These are phyloP conservation scores for Mastigamoeba balamuthi DNA, from an alignment of 78 protist species.

Conservation along the genomic window DNA sequence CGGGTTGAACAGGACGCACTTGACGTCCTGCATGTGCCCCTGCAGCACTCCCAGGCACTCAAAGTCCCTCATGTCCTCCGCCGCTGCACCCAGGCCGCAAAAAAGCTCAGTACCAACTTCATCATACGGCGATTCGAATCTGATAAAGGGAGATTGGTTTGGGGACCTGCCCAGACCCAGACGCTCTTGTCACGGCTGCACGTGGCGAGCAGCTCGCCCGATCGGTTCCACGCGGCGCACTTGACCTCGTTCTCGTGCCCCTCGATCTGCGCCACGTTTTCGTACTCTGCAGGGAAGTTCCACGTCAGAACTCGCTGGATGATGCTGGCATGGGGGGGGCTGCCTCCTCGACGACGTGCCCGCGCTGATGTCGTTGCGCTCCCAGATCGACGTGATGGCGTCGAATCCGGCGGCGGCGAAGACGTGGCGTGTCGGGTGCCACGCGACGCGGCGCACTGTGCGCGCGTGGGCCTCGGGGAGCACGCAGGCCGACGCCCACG, in stretches of 20 bases:
- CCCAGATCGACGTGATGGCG: constrained; percentile 55
- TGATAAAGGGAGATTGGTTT: background rate
- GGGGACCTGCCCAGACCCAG: constrained; percentile 79
- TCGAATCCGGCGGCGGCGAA: constrained; percentile 76
- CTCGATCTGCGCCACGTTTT: constrained; percentile 67
- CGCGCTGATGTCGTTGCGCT: background rate
- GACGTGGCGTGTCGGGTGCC: constrained; percentile 61
- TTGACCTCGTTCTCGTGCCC: constrained; percentile 93
- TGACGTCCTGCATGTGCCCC: constrained; percentile 89
- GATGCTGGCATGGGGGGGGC: background rate
- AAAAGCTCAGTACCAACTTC: background rate
- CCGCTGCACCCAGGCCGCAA: constrained; percentile 1
- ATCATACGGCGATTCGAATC: background rate
- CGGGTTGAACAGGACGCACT: constrained; percentile 80
- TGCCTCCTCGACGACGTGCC: background rate
- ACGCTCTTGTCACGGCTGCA: constrained; percentile 88
- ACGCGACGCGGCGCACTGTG: constrained; percentile 65
- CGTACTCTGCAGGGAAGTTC: background rate
- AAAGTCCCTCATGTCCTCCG: constrained; percentile 59
- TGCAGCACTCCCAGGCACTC: constrained; percentile 74
- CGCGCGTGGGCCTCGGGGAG: constrained; percentile 40
- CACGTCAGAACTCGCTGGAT: background rate
- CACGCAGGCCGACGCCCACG: background rate
- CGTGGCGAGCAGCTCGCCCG: constrained; percentile 79
- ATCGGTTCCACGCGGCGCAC: constrained; percentile 63